Evolutionary conservation across 2,329 filamentous ascomycete species (phyloP), one percentile per base, ranked within the genome.

Genomic region (Mycosphaerelloides madeirae): DNA sequence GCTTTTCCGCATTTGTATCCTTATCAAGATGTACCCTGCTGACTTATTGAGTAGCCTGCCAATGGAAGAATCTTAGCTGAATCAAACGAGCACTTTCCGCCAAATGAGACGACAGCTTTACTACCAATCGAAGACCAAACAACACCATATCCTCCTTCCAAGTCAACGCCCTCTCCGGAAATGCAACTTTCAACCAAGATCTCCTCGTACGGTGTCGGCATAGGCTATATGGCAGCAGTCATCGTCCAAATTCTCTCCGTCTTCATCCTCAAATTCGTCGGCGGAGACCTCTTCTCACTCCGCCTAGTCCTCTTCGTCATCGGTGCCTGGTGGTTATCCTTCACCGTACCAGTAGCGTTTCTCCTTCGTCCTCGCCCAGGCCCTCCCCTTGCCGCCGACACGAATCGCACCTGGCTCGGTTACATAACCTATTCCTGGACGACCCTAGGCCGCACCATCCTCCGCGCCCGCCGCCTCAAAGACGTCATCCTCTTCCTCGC

Each of bases 341-440:
- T 98, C 64, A 94, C 87, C 3, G 81, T 97, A 43, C 93, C 93
- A 0, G 83, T 88, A 1, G 87, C 87, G 2, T 67, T 94, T 57
- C 96, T 89, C 85, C 75, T 98, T 22, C 82, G 91, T 31, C 82
- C 90, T 3, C 80, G 93, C 40, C 93, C 93, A 1, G 93, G 93
- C 0, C 93, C 93, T 20, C 89, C 90, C 6, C 55, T 75, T 2
- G 58, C 65, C 29, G 31, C 50, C 54, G 67, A 22, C 53, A 55
- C 43, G 43, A 40, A 35, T 15, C 52, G 57, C 15, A 74, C 78
- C 2, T 86, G 83, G 73, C 48, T 84, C 16, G 78, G 78, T 3
- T 95, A 96, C 63, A 79, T 95, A 29, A 69, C 73, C 0, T 91
- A 86, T 64, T 85, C 90, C 0, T 98, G 93, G 93, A 83, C 79